Conservation (phyloP, 768 basidiomycete genomes). For the Suillus discolor region DNA sequence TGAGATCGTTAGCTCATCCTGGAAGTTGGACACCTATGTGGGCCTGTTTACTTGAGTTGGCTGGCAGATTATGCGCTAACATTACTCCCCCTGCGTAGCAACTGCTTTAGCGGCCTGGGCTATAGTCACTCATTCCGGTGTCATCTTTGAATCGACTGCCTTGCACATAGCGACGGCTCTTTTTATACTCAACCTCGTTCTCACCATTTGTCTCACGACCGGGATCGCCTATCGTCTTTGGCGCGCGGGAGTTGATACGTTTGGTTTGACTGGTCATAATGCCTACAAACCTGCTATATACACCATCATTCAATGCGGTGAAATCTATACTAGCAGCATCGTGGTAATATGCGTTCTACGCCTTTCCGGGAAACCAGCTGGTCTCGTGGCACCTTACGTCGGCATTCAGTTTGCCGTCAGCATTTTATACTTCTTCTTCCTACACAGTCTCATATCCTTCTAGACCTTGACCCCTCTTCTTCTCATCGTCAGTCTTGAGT, state of each 20-base stretch:
- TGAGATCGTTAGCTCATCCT: not conserved
- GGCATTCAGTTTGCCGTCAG: not conserved
- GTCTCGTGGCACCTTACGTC: slow-evolving; percentile 6
- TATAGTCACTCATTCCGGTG: not conserved
- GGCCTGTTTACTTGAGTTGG: not conserved
- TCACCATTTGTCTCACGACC: slow-evolving; percentile 16
- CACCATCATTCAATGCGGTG: slow-evolving; percentile 24
- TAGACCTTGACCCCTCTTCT: slow-evolving; percentile 5
- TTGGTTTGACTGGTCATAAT: not conserved
- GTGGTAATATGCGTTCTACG: slow-evolving; percentile 14
- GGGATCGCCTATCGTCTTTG: slow-evolving; percentile 19
- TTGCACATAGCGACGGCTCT: not conserved
- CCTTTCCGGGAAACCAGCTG: not conserved
- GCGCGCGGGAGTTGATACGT: slow-evolving; percentile 7
- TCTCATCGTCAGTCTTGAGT: not conserved
- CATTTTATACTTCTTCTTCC: not conserved
- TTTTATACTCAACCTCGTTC: slow-evolving; percentile 14
- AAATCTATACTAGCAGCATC: slow-evolving; percentile 15
- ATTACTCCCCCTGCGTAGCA: not conserved
- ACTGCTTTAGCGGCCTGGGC: not conserved
- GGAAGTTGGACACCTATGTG: slow-evolving; percentile 3
- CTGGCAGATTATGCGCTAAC: not conserved
- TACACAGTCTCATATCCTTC: not conserved
- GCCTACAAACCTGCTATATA: slow-evolving; percentile 15
- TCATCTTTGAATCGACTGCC: not conserved